These are phyloP conservation scores for Urtica urens DNA, from an alignment of 306 rosid genomes.

Conservation along the genomic window DNA sequence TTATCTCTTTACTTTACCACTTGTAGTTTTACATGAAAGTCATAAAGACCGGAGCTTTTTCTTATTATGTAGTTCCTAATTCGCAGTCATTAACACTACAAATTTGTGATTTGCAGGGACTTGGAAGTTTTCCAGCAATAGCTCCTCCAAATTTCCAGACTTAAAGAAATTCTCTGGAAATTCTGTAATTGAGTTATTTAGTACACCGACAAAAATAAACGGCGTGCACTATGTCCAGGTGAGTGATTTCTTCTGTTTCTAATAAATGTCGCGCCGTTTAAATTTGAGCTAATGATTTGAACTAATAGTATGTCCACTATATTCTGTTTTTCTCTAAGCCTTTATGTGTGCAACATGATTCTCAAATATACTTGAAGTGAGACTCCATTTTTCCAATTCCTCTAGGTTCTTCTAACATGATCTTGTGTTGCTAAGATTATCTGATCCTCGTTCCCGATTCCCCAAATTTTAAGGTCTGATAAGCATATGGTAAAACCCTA, in stretches of 20 bases:
- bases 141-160: conserved; percentile 71
- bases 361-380: too few relatives aligned
- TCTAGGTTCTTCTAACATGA: too few relatives aligned
- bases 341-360: too few relatives aligned
- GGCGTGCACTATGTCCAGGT: conserved; percentile 99
- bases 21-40: neutral
- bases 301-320: too few relatives aligned
- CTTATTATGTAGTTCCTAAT: too few relatives aligned
- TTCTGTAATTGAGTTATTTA: conserved; percentile 79
- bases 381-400: too few relatives aligned
- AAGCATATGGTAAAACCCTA: too few relatives aligned
- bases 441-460: too few relatives aligned
- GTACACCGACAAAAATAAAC: conserved; percentile 81
- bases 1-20: neutral
- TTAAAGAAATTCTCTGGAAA: conserved; percentile 71
- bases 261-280: neutral
- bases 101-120: conserved; percentile 52
- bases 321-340: too few relatives aligned
- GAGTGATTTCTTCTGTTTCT: conserved; percentile 18
- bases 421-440: too few relatives aligned
- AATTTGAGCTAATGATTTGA: neutral
- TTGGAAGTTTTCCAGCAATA: conserved; percentile 74
- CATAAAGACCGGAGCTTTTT: too few relatives aligned
- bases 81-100: neutral
- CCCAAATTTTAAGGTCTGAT: too few relatives aligned